Evolutionary conservation across 2,329 filamentous ascomycete genomes (phyloP).

Genomic region (Pseudogymnoascus sp.): DNA sequence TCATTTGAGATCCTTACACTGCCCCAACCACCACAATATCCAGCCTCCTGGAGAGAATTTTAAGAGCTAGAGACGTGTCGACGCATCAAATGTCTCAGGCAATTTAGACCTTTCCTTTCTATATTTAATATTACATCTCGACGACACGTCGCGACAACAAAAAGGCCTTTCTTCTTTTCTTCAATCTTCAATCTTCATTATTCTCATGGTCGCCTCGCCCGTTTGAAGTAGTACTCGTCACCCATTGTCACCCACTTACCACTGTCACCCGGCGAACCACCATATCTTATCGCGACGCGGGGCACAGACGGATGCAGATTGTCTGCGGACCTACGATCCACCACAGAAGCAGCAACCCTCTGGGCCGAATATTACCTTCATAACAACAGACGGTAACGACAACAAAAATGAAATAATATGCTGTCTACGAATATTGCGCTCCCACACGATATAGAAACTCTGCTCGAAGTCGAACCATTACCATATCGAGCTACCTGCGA

Average conservation of each 20-base stretch:
- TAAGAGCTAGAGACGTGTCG: constrained; percentile 1
- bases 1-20: too few relatives aligned
- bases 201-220: neutral
- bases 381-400: neutral
- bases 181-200: neutral
- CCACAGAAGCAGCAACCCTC: neutral
- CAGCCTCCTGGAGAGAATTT: neutral
- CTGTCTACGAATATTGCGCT: neutral
- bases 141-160: neutral
- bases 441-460: neutral
- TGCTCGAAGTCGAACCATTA: neutral
- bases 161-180: neutral
- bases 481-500: neutral
- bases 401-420: neutral
- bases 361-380: neutral
- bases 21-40: neutral
- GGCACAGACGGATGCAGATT: neutral
- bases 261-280: neutral
- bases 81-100: neutral
- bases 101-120: neutral
- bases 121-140: neutral
- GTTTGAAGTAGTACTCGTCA: neutral
- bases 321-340: neutral
- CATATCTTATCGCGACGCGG: neutral
- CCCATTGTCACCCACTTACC: neutral